Conservation (phyloP, 495 filamentous ascomycete species). For the Podospora pseudocomata region DNA sequence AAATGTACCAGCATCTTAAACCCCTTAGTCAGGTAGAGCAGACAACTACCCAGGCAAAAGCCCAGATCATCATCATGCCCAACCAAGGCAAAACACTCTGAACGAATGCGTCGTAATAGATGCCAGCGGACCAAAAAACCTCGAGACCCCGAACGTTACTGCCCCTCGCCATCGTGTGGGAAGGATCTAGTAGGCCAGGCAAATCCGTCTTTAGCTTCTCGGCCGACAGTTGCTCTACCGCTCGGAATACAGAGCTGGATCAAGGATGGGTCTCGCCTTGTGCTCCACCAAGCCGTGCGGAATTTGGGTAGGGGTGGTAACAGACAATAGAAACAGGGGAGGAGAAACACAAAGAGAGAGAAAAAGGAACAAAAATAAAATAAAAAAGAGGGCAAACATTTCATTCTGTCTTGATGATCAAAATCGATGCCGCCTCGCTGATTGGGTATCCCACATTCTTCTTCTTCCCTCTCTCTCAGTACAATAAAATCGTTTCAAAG, state of each 20-base stretch:
- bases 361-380: slow-evolving; percentile 9
- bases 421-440: background rate
- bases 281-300: slow-evolving; percentile 60
- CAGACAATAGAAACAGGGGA: background rate
- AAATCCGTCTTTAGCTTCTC: background rate
- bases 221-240: slow-evolving; percentile 45
- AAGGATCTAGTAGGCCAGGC: background rate
- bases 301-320: slow-evolving; percentile 7
- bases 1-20: slow-evolving; percentile 30
- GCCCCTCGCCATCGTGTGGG: slow-evolving; percentile 7
- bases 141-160: slow-evolving; percentile 9
- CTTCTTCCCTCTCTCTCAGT: background rate
- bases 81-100: slow-evolving; percentile 21
- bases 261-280: slow-evolving; percentile 64
- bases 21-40: slow-evolving; percentile 16
- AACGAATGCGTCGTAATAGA: slow-evolving; percentile 15
- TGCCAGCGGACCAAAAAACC: background rate
- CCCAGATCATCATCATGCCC: background rate
- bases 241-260: slow-evolving; percentile 60
- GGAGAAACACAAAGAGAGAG: slow-evolving; percentile 3
- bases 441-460: slow-evolving; percentile 16
- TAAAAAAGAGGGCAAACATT: background rate
- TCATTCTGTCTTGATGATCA: background rate
- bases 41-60: slow-evolving; percentile 7
- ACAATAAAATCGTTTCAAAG: background rate